A percentile compares a stretch with the other conserved stretches of the same genome.
Conservation (phyloP, 73 alveolate species). For the Paramecium tetraurelia region DNA sequence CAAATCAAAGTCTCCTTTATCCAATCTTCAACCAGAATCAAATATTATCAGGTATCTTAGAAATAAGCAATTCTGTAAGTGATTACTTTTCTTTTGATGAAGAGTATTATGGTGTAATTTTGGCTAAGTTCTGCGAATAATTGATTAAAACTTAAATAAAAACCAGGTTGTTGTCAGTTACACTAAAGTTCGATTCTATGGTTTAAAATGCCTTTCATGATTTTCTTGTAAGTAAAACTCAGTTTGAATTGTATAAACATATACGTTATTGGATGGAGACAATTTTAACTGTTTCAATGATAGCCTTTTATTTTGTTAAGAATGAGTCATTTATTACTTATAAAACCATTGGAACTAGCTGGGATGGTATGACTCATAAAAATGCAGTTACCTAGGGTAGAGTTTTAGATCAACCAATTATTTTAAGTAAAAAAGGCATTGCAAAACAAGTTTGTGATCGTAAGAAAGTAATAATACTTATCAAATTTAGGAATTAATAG, state of each 20-base stretch:
- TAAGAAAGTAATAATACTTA: neutral
- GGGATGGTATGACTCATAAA: conserved; percentile 17
- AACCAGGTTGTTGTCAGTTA: neutral
- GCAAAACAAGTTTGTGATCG: neutral
- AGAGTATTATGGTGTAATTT: conserved; percentile 42
- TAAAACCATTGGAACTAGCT: neutral
- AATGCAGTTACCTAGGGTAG: neutral
- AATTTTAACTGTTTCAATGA: neutral
- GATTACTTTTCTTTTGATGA: conserved; percentile 47
- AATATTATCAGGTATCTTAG: neutral
- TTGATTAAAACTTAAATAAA: neutral
- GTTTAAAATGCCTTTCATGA: neutral
- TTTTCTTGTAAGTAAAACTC: neutral
- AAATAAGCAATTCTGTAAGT: conserved; percentile 30
- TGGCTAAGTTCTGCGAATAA: conserved; percentile 24
- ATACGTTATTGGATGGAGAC: neutral
- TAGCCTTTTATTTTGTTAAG: neutral
- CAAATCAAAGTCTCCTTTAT: conserved; percentile 1
- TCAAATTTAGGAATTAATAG: neutral
- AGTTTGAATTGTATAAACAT: neutral
- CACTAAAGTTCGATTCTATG: neutral
- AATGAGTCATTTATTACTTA: neutral
- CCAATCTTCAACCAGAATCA: neutral
- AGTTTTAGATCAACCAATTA: neutral
- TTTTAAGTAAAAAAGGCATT: neutral